These are phyloP conservation scores for Nicotiana otophora DNA, from an alignment of 257 asterid species.

Conservation along the genomic window DNA sequence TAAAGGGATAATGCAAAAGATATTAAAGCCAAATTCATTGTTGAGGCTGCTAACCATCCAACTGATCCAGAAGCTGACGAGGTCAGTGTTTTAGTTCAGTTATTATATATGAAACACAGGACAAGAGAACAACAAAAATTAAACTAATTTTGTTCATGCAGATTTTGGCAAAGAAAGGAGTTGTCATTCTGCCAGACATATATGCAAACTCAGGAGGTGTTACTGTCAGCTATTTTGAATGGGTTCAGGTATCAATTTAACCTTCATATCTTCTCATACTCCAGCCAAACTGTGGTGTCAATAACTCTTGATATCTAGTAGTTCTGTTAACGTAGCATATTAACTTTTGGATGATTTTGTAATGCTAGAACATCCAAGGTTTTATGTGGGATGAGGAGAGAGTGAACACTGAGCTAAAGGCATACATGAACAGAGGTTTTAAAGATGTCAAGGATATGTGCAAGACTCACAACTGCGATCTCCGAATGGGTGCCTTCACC, in stretches of 20 bases:
- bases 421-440: conserved; percentile 70
- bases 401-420: conserved; percentile 73
- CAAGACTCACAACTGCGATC: conserved; percentile 61
- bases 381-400: conserved; percentile 96
- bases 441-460: conserved; percentile 78
- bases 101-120: background rate
- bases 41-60: conserved; percentile 41
- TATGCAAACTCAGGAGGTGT: conserved; percentile 62
- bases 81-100: conserved; percentile 26
- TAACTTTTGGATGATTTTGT: background rate
- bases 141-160: conserved; percentile 13
- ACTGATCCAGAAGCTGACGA: conserved; percentile 93
- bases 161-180: conserved; percentile 76
- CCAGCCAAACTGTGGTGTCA: no score
- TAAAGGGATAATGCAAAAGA: conserved; percentile 68
- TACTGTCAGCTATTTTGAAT: conserved; percentile 47
- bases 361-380: conserved; percentile 73
- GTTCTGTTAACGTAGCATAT: background rate
- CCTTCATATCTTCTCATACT: background rate
- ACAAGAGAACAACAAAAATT: background rate
- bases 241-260: conserved; percentile 65
- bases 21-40: conserved; percentile 64
- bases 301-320: no score
- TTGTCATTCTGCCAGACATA: conserved; percentile 73
- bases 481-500: conserved; percentile 93